Evolutionary conservation across 2,329 filamentous ascomycete genomes (phyloP).

Genomic region (Zelopaecilomyces penicillatus): DNA sequence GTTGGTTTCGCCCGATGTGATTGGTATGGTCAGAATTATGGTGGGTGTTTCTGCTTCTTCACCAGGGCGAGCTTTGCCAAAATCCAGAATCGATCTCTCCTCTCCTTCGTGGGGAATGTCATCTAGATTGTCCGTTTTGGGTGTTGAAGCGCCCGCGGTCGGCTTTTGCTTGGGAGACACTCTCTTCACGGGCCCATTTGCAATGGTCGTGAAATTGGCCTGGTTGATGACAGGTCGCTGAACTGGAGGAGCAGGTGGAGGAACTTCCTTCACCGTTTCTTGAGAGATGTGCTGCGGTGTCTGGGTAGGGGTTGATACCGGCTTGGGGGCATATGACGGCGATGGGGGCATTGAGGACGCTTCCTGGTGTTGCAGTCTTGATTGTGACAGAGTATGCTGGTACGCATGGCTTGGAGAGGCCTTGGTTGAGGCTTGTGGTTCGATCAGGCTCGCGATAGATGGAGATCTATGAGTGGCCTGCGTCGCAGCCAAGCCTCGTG

Average conservation of each 20-base stretch:
- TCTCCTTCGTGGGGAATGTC: constrained; percentile 33
- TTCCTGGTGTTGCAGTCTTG: constrained; percentile 27
- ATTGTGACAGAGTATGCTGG: constrained; percentile 19
- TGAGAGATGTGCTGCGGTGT: constrained; percentile 11
- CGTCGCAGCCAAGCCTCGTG: constrained; percentile 28
- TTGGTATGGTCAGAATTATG: constrained; percentile 74
- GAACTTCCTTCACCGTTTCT: constrained; percentile 23
- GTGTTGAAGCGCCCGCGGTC: constrained; percentile 32
- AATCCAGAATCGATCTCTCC: constrained; percentile 52
- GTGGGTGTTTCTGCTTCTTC: constrained; percentile 58
- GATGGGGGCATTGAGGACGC: constrained; percentile 33
- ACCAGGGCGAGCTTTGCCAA: constrained; percentile 50
- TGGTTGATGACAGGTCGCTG: constrained; percentile 27
- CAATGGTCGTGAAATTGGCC: constrained; percentile 33
- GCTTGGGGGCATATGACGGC: constrained; percentile 28
- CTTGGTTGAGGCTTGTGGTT: constrained; percentile 34
- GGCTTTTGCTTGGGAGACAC: constrained; percentile 40
- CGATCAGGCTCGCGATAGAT: constrained; percentile 83
- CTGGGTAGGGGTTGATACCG: constrained; percentile 25
- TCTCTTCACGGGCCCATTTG: constrained; percentile 36
- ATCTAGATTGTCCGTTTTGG: constrained; percentile 42
- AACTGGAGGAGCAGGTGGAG: constrained; percentile 16
- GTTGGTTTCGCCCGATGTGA: constrained; percentile 68
- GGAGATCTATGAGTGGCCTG: constrained; percentile 50
- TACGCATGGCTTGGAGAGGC: constrained; percentile 20